Percentiles rank a stretch among this genome's conserved stretches.
Evolutionary conservation across 2,329 filamentous ascomycete genomes (phyloP).

Genomic region (Diaporthe destruens): DNA sequence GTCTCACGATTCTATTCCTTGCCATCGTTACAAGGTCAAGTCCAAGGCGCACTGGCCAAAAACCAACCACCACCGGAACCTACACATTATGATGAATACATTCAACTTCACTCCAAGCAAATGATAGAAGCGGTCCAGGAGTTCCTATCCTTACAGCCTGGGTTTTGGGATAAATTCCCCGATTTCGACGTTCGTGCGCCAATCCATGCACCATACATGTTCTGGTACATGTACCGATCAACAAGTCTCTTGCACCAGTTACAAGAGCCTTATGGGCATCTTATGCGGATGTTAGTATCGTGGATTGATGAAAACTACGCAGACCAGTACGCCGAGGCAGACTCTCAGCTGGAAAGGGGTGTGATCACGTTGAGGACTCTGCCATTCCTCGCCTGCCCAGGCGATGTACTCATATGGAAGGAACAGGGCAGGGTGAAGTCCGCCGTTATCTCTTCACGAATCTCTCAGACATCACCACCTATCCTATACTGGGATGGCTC

Average conservation of each 20-base stretch:
- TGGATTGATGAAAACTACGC: background rate
- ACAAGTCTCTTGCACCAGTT: background rate
- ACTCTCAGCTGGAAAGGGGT: accelerated
- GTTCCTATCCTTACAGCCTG: background rate
- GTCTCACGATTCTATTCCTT: background rate
- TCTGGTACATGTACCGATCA: background rate
- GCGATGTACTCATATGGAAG: constrained; percentile 3
- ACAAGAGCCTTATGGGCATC: background rate
- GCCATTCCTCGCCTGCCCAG: background rate
- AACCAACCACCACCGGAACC: background rate
- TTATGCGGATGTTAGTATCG: background rate
- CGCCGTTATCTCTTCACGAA: background rate
- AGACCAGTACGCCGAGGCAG: background rate
- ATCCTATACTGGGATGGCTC: constrained; percentile 5
- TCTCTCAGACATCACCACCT: accelerated
- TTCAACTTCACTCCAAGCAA: background rate
- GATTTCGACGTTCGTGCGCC: background rate
- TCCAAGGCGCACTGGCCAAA: background rate
- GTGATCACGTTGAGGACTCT: background rate
- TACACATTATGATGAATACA: background rate
- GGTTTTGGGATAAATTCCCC: background rate
- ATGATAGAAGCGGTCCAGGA: background rate
- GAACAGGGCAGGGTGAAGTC: background rate
- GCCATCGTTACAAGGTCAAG: background rate
- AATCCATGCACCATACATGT: background rate